Evolutionary conservation across 345 rosid genomes (phyloP), one percentile per base, ranked within the genome.

Genomic region (Iberis pinnata): DNA sequence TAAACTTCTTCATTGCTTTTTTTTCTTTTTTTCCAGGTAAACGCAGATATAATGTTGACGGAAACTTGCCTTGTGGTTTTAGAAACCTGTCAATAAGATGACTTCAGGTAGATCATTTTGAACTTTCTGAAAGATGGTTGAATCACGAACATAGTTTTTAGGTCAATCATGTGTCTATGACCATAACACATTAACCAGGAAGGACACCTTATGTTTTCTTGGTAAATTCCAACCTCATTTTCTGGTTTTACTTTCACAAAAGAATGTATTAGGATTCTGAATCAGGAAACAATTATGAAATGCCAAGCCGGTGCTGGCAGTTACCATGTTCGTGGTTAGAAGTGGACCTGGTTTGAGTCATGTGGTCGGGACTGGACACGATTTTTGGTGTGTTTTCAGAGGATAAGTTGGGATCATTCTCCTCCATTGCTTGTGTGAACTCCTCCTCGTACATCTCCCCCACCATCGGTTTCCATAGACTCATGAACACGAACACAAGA

Each of bases 361-460:
- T 78, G 12, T 72, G n/a, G n/a, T n/a, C n/a, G n/a, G n/a, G n/a
- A n/a, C n/a, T n/a, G n/a, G n/a, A n/a, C n/a, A n/a, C 67, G 11
- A 64, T 68, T 68, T 74, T 76, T 12, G 60, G 72, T 14, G 68
- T 78, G 70, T 65, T 83, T 41, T 81, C 90, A 0, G 88, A 77
- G n/a, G 90, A 88, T 12, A 87, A 81, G 65, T 72, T 83, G 12
- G 88, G 79, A 66, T 73, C 82, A 75, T 81, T 64, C 56, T 55
- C 60, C 64, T 83, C 90, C 61, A 58, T 18, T 43, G 67, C 71
- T 29, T 83, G 94, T 24, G 82, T 88, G 49, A 68, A 75, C 70
- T 92, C 98, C 69, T 92, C 97, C 77, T 85, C 88, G 88, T 92
- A 92, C 95, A 92, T 92, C 62, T 92, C 98, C 70, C 88, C 97